Conservation (phyloP, 2,329 filamentous ascomycete species). For the Trichothecium roseum region DNA sequence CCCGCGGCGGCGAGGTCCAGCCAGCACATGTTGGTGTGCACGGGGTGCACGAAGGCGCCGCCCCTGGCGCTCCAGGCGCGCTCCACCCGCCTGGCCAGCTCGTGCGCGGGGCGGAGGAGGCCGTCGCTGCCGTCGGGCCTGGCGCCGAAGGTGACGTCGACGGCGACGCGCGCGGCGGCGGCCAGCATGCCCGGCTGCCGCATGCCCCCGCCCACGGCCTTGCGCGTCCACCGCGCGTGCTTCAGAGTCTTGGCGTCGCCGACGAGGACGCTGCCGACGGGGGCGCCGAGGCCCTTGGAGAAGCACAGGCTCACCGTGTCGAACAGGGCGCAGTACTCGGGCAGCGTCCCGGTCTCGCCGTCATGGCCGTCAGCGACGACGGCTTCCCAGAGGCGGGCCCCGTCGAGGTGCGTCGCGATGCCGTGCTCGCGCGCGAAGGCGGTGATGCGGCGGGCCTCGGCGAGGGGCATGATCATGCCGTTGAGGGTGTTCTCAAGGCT, state of each 20-base stretch:
- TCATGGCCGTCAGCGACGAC: constrained; percentile 57
- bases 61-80: constrained; percentile 60
- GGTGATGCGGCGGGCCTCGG: constrained; percentile 58
- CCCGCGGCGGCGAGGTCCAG: constrained; percentile 57
- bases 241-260: constrained; percentile 28
- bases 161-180: constrained; percentile 59
- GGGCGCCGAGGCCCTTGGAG: constrained; percentile 73
- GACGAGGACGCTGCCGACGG: constrained; percentile 67
- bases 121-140: constrained; percentile 35
- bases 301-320: constrained; percentile 73
- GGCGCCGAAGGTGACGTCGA: constrained; percentile 37
- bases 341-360: constrained; percentile 55
- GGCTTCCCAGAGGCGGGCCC: constrained; percentile 74
- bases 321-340: constrained; percentile 57
- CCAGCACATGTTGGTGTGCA: constrained; percentile 92
- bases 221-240: constrained; percentile 40
- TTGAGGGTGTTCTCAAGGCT: constrained; percentile 78
- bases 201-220: constrained; percentile 65
- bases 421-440: constrained; percentile 54
- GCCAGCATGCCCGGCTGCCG: constrained; percentile 64
- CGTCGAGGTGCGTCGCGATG: constrained; percentile 68
- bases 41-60: constrained; percentile 56
- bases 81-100: constrained; percentile 53
- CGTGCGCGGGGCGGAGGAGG: constrained; percentile 48
- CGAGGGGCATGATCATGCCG: constrained; percentile 68